phyloP scores from a whole-genome alignment of 306 rosid species.

The Prunus persica region DNA sequence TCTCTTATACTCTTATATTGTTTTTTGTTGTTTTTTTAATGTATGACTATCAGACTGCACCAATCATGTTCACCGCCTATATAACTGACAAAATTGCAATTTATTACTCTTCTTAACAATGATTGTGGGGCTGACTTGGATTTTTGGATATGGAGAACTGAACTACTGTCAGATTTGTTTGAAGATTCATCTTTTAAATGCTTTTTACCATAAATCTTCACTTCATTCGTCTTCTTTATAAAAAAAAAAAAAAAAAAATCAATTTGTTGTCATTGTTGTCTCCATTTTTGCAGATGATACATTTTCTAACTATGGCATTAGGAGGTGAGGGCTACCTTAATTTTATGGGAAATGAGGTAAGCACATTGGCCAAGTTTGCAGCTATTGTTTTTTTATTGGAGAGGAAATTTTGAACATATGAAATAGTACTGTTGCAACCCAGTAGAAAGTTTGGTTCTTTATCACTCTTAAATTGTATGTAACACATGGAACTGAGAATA shows the following conservation, averaged over 20 bases:
- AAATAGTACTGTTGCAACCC: background rate
- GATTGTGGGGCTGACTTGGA: background rate
- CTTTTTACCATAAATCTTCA: background rate
- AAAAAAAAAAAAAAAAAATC: background rate
- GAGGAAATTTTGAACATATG: background rate
- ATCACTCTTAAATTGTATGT: background rate
- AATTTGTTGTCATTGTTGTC: conserved; percentile 21
- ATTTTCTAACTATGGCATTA: conserved; percentile 86
- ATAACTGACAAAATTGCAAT: background rate
- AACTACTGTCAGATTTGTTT: background rate
- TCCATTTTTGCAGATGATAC: conserved; percentile 75
- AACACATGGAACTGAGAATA: background rate
- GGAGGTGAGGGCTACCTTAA: conserved; percentile 99
- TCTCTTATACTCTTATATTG: background rate
- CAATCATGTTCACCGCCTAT: background rate
- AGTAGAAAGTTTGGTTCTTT: conserved; percentile 1
- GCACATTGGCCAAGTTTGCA: conserved; percentile 25
- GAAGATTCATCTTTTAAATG: background rate
- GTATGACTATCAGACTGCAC: background rate
- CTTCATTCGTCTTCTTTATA: conserved; percentile 5
- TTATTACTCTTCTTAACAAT: background rate
- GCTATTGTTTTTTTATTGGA: background rate
- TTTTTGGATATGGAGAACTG: background rate
- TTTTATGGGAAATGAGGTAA: conserved; percentile 99
- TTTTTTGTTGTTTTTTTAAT: background rate